Evolutionary conservation across 768 basidiomycete species (phyloP), one percentile per base, ranked within the genome.

Genomic region (Cystobasidiopsis lactophilus): DNA sequence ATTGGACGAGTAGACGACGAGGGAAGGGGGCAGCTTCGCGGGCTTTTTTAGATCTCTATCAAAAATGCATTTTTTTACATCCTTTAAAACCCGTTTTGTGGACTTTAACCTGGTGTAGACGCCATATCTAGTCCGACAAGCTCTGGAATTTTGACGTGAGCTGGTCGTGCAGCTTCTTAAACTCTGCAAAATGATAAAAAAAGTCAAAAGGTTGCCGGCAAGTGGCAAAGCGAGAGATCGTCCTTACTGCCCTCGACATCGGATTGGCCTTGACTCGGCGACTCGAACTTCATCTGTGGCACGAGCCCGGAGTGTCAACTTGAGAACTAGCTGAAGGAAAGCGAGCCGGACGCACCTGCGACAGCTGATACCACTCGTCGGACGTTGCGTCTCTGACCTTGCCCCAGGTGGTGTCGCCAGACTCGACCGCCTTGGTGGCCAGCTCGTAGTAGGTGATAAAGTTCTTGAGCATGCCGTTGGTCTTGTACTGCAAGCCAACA

Each of bases 341-440:
- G n/a, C n/a, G n/a, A 31, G 11, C 59, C 76, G 46, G 61, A 85
- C 86, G 96, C 86, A 91, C 89, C 68, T 96, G 89, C 43, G 86
- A 91, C n/a, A 98, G 77, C 67, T 88, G 85, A 73, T 80, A 96
- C 76, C 88, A 82, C 56, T 93, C 68, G 62, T 98, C 93, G 48
- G 74, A 69, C 3, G 85, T 75, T 14, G 78, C 72, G 58, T 95
- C 89, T 64, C 82, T 82, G 67, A 96, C 80, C 72, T 77, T 79
- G 31, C 77, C 70, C 63, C 86, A 91, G 19, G 85, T 85, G 54
- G 81, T 69, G 61, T 86, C 82, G 49, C 79, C 78, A 60, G 81
- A 77, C 26, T 79, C 74, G 47, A 93, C 84, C 21, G 85, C 82
- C 63, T 76, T 80, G 64, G 82, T 72, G 7, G 91, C 85, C n/a